Evolutionary conservation across 164 flowering plant genomes (phyloP).

Genomic region (Vitis riparia): DNA sequence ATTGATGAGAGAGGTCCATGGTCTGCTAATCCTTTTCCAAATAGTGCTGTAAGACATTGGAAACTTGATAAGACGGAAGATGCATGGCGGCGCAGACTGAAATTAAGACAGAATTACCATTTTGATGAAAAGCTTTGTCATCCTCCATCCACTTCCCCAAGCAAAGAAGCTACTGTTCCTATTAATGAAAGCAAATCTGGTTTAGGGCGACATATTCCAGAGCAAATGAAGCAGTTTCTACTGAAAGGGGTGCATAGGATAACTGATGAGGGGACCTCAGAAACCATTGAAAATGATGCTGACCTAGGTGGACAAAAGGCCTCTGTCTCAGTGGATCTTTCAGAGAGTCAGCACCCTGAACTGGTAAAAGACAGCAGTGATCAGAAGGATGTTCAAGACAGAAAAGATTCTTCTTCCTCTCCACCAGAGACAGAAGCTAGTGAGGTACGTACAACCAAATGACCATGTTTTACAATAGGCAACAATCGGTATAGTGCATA

Average conservation of each 20-base stretch:
- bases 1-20: conserved; percentile 99
- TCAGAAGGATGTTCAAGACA: conserved; percentile 53
- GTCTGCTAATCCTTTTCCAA: conserved; percentile 95
- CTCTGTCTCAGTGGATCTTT: conserved; percentile 31
- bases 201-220: conserved; percentile 65
- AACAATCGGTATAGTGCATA: not conserved
- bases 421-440: conserved; percentile 57
- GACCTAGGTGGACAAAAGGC: conserved; percentile 35
- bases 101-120: conserved; percentile 85
- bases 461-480: not conserved
- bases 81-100: conserved; percentile 84
- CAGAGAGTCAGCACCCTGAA: conserved; percentile 40
- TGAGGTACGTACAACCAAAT: conserved; percentile 52
- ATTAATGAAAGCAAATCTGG: conserved; percentile 47
- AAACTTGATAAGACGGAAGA: conserved; percentile 98
- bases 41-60: conserved; percentile 68
- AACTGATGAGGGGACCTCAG: conserved; percentile 68
- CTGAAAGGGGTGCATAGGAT: conserved; percentile 82
- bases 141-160: conserved; percentile 45
- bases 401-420: conserved; percentile 50
- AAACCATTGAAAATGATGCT: conserved; percentile 46
- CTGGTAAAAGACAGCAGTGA: conserved; percentile 35
- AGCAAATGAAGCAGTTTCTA: conserved; percentile 79
- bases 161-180: conserved; percentile 30
- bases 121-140: conserved; percentile 83